Evolutionary conservation across 1,284 basidiomycete genomes (phyloP).

Genomic region (Naganishia cerealis): DNA sequence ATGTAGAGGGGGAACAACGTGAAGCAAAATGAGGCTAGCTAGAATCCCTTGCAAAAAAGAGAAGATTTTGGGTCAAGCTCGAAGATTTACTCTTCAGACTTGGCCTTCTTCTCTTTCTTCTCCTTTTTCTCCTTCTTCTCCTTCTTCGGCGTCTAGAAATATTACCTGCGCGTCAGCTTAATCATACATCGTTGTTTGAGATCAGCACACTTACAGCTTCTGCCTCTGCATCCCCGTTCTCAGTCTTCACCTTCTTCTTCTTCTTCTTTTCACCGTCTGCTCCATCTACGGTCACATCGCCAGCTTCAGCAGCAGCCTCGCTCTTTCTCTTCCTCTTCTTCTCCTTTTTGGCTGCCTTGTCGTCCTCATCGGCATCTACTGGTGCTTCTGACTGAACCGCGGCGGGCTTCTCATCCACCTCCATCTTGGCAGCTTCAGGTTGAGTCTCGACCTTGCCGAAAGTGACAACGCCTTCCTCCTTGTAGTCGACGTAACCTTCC

Average conservation of each 20-base stretch:
- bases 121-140: conserved; percentile 61
- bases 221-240: conserved; percentile 64
- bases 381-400: conserved; percentile 53
- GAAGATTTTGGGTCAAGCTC: conserved; percentile 1
- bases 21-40: background rate
- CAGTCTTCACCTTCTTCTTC: conserved; percentile 58
- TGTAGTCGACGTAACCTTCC: conserved; percentile 89
- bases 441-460: conserved; percentile 45
- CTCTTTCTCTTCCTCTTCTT: conserved; percentile 58
- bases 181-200: background rate
- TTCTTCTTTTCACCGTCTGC: conserved; percentile 59
- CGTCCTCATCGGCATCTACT: conserved; percentile 40
- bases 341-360: conserved; percentile 48
- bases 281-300: conserved; percentile 55
- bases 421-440: conserved; percentile 39
- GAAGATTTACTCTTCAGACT: conserved; percentile 32
- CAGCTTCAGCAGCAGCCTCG: conserved; percentile 46
- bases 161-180: conserved; percentile 10
- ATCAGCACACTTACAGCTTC: conserved; percentile 59
- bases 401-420: conserved; percentile 54
- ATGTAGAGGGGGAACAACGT: background rate
- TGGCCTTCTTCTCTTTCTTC: conserved; percentile 50
- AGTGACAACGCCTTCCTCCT: conserved; percentile 48
- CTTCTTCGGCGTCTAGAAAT: conserved; percentile 34
- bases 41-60: background rate